These are phyloP conservation scores for Simmondsia chinensis DNA, from an alignment of 148 eudicot species.

Conservation along the genomic window DNA sequence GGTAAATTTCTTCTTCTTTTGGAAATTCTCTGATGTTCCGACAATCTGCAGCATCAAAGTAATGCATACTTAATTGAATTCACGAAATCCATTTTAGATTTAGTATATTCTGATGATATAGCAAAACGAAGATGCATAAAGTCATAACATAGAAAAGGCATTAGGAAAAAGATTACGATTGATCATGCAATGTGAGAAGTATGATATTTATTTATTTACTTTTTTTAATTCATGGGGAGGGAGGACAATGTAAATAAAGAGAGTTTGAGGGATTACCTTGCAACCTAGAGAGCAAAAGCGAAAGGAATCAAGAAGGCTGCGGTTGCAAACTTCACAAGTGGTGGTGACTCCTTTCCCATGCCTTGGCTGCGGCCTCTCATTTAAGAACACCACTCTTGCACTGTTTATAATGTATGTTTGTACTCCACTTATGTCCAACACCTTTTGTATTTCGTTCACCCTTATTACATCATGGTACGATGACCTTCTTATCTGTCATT, in stretches of 20 bases:
- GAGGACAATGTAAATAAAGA: no score
- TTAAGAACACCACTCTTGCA: conserved; percentile 80
- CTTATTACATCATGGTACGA: conserved; percentile 96
- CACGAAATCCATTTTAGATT: no score
- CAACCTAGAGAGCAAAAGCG: conserved; percentile 92
- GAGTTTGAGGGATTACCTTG: conserved; percentile 57
- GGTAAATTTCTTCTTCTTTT: conserved; percentile 20
- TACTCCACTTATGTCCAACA: conserved; percentile 59
- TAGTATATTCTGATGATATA: no score
- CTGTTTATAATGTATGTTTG: conserved; percentile 91
- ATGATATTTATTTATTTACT: no score
- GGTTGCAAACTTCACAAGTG: conserved; percentile 77
- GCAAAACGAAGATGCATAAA: no score
- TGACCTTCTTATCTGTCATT: conserved; percentile 83
- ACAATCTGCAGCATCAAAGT: conserved; percentile 35
- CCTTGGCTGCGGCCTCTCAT: conserved; percentile 88
- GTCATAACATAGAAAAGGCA: no score
- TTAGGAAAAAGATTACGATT: no score
- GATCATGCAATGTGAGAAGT: no score
- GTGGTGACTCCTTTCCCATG: conserved; percentile 92
- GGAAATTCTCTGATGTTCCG: conserved; percentile 63
- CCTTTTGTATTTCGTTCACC: conserved; percentile 77
- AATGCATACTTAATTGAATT: no score
- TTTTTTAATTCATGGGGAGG: no score
- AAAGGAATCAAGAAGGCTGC: conserved; percentile 86